Conservation (phyloP, 768 basidiomycete genomes). For the Russula griseocarnosa region DNA sequence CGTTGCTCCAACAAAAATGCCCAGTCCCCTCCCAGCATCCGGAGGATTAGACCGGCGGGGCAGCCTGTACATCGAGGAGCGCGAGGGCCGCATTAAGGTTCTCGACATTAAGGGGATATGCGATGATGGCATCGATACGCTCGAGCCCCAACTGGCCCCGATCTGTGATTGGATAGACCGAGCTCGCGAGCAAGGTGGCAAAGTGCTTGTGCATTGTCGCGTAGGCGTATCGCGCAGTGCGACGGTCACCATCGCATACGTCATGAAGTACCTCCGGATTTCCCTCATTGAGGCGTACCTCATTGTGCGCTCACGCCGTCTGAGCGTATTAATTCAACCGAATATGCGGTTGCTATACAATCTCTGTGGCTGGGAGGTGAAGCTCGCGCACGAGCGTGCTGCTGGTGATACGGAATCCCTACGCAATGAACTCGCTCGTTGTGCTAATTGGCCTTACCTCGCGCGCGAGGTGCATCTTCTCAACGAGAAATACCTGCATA, state of each 20-base stretch:
- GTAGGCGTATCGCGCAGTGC: conserved; percentile 97
- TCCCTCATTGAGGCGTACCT: conserved; percentile 92
- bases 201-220: conserved; percentile 93
- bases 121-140: conserved; percentile 94
- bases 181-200: conserved; percentile 77
- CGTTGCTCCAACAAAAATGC: background rate
- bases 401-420: conserved; percentile 48
- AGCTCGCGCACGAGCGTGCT: conserved; percentile 75
- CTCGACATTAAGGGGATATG: conserved; percentile 89
- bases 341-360: conserved; percentile 96
- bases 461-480: conserved; percentile 80
- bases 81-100: conserved; percentile 85
- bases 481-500: conserved; percentile 75
- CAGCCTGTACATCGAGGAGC: conserved; percentile 83
- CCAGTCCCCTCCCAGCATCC: conserved; percentile 36
- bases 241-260: conserved; percentile 95
- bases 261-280: conserved; percentile 86
- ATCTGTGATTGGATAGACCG: conserved; percentile 93
- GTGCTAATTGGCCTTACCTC: conserved; percentile 80
- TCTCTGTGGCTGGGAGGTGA: conserved; percentile 90
- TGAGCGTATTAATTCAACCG: conserved; percentile 91
- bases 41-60: conserved; percentile 55
- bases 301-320: conserved; percentile 81
- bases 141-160: conserved; percentile 81
- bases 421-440: conserved; percentile 57